These are phyloP conservation scores for Glycine tomentella DNA, from an alignment of 306 rosid genomes.

Conservation along the genomic window DNA sequence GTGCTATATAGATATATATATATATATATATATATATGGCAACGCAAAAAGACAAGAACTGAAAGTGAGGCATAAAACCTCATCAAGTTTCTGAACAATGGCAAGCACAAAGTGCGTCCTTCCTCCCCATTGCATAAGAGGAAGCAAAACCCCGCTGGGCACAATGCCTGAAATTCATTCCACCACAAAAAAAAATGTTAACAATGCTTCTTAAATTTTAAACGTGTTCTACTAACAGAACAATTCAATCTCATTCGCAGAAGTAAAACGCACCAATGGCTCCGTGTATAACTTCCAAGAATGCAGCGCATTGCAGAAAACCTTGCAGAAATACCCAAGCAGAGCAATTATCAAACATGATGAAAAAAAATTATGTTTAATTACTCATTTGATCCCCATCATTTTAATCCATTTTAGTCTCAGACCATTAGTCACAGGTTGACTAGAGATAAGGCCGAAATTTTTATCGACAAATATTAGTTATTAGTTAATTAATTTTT, in stretches of 20 bases:
- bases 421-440: too few relatives aligned
- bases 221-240: not conserved
- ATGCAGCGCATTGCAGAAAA: constrained; percentile 79
- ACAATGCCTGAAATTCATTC: constrained; percentile 69
- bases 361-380: not conserved
- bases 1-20: too few relatives aligned
- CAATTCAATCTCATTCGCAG: not conserved
- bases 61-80: constrained; percentile 60
- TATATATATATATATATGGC: too few relatives aligned
- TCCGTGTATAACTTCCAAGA: constrained; percentile 90
- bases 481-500: too few relatives aligned
- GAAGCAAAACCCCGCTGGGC: constrained; percentile 84
- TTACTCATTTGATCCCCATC: not conserved
- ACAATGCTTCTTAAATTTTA: not conserved
- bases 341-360: not conserved
- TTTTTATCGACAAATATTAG: too few relatives aligned
- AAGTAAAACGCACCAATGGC: constrained; percentile 71
- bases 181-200: not conserved
- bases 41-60: too few relatives aligned
- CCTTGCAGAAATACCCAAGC: constrained; percentile 51
- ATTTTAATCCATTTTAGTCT: too few relatives aligned
- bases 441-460: too few relatives aligned
- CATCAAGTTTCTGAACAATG: constrained; percentile 59
- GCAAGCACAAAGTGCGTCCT: constrained; percentile 76
- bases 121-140: constrained; percentile 97